Evolutionary conservation across 495 filamentous ascomycete genomes (phyloP).

Genomic region (Neurospora discreta): DNA sequence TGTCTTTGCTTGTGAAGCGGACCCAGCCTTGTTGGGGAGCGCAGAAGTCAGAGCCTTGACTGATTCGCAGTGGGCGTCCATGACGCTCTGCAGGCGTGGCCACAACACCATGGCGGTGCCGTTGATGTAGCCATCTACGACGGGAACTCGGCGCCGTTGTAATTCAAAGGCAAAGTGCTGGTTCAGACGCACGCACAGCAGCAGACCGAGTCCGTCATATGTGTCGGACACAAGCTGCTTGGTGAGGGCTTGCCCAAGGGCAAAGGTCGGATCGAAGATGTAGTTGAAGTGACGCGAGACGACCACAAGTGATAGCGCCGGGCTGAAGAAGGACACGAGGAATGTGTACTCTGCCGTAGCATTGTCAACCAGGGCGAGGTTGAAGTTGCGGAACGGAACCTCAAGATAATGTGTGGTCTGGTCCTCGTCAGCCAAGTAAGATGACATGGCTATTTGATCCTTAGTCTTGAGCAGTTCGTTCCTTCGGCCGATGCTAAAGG

Average conservation of each 20-base stretch:
- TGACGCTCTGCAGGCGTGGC: conserved; percentile 87
- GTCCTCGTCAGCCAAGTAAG: conserved; percentile 82
- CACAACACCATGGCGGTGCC: conserved; percentile 90
- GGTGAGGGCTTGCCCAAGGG: conserved; percentile 64
- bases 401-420: conserved; percentile 78
- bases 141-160: conserved; percentile 80
- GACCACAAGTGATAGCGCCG: conserved; percentile 41
- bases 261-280: conserved; percentile 78
- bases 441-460: conserved; percentile 60
- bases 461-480: conserved; percentile 63
- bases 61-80: conserved; percentile 86
- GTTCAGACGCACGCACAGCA: conserved; percentile 87
- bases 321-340: conserved; percentile 76
- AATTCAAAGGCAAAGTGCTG: conserved; percentile 89
- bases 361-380: conserved; percentile 87
- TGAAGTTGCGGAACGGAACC: conserved; percentile 83
- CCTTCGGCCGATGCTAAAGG: conserved; percentile 77
- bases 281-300: conserved; percentile 58
- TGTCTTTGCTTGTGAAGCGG: conserved; percentile 45
- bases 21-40: conserved; percentile 32
- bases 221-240: conserved; percentile 65
- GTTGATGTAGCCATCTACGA: conserved; percentile 85
- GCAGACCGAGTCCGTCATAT: conserved; percentile 71
- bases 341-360: conserved; percentile 92
- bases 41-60: conserved; percentile 49